Percentiles rank a stretch among this genome's conserved stretches.
phyloP scores from a whole-genome alignment of 2,329 filamentous ascomycete species.

The Penicillium rolfsii region DNA sequence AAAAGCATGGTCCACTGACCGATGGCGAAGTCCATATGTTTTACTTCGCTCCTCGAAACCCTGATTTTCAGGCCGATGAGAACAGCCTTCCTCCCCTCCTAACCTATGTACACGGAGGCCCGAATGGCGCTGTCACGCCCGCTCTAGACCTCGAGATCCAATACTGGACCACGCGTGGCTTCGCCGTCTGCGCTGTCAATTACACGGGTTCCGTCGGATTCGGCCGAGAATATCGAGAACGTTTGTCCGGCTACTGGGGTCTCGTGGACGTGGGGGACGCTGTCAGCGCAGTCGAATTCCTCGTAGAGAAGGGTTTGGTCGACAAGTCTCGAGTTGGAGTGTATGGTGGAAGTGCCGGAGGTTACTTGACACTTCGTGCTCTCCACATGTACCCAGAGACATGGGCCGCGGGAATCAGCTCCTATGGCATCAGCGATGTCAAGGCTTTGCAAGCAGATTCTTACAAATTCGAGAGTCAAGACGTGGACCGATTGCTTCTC shows the following conservation, averaged over 20 bases:
- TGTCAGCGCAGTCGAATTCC: constrained; percentile 50
- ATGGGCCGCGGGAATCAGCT: constrained; percentile 56
- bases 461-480: constrained; percentile 61
- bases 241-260: constrained; percentile 57
- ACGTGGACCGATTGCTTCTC: constrained; percentile 53
- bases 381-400: constrained; percentile 51
- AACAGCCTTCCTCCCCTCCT: constrained; percentile 54
- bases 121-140: constrained; percentile 51
- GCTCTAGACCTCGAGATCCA: constrained; percentile 53
- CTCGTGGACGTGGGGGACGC: constrained; percentile 57
- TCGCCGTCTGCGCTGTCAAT: constrained; percentile 56
- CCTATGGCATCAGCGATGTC: constrained; percentile 58
- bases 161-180: constrained; percentile 60
- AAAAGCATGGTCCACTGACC: constrained; percentile 32
- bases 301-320: constrained; percentile 45
- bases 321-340: constrained; percentile 50
- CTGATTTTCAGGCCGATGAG: constrained; percentile 44
- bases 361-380: constrained; percentile 57
- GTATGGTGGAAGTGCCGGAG: constrained; percentile 57
- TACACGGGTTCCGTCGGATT: constrained; percentile 58
- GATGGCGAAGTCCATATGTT: constrained; percentile 48
- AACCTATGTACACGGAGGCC: constrained; percentile 56
- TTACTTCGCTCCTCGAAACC: constrained; percentile 56
- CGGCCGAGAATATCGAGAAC: constrained; percentile 55
- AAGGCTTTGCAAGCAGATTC: constrained; percentile 52